Evolutionary conservation across 306 rosid species (phyloP).

Genomic region (Quercus dentata): DNA sequence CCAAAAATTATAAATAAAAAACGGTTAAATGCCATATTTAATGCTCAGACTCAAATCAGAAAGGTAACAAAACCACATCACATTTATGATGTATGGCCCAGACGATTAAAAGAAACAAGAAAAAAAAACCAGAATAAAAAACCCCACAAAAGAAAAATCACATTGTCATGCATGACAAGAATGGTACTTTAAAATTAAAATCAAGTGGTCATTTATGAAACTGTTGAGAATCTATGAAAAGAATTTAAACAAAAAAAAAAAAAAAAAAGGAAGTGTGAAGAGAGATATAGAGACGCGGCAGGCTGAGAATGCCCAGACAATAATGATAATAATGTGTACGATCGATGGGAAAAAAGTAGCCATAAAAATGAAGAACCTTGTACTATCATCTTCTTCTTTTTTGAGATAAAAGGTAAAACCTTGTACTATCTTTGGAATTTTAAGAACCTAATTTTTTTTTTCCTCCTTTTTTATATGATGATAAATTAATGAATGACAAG

Average conservation of each 20-base stretch:
- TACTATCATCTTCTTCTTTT: background rate
- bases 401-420: background rate
- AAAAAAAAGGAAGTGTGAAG: background rate
- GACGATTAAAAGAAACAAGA: too few relatives aligned
- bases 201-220: background rate
- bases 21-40: background rate
- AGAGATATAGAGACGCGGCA: background rate
- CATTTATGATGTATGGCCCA: too few relatives aligned
- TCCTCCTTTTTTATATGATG: background rate
- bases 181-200: background rate
- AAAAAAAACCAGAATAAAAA: too few relatives aligned
- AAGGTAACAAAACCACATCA: too few relatives aligned
- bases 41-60: background rate
- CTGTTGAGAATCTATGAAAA: background rate
- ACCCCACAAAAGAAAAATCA: too few relatives aligned
- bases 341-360: constrained; percentile 6
- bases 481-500: constrained; percentile 8
- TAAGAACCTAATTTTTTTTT: background rate
- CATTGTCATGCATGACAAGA: too few relatives aligned
- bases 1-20: background rate
- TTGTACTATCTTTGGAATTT: constrained; percentile 16
- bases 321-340: constrained; percentile 8
- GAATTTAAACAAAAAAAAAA: background rate
- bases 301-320: constrained; percentile 1
- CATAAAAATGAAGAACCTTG: constrained; percentile 16